Percentiles rank a stretch among this genome's conserved stretches.
Evolutionary conservation across 2,329 filamentous ascomycete genomes (phyloP).

Genomic region (Diaporthe sp.): DNA sequence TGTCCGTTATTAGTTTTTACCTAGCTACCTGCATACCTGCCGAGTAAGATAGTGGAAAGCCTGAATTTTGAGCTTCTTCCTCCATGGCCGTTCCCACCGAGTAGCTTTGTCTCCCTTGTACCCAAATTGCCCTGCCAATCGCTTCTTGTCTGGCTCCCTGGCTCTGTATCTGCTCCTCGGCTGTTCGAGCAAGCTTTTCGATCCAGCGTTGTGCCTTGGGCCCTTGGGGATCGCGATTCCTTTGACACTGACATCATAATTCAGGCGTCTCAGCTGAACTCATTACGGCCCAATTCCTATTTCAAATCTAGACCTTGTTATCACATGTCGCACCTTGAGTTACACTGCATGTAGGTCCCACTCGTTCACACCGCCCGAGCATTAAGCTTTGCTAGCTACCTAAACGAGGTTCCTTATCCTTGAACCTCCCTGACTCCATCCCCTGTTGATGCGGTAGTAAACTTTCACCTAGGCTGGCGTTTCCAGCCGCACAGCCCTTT

Average conservation of each 20-base stretch:
- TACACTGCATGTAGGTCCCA: neutral
- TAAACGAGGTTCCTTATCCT: neutral
- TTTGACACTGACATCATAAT: neutral
- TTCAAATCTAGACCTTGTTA: neutral
- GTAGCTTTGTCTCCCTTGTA: neutral
- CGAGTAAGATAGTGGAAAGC: neutral
- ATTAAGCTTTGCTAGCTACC: neutral
- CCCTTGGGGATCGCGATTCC: neutral
- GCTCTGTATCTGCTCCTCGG: neutral
- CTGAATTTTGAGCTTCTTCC: neutral
- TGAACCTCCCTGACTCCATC: neutral
- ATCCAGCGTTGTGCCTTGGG: neutral
- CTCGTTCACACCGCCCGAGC: constrained; percentile 15
- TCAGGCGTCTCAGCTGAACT: neutral
- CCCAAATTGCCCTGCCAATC: neutral
- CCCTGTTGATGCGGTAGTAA: neutral
- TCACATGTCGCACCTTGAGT: neutral
- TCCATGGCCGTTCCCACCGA: neutral
- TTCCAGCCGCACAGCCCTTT: neutral
- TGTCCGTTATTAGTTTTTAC: too few relatives aligned
- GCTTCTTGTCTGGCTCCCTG: neutral
- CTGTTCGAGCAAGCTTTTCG: neutral
- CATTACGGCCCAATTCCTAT: too few relatives aligned
- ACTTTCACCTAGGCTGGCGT: neutral
- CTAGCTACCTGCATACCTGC: neutral